Evolutionary conservation across 73 alveolate genomes (phyloP).

Genomic region (Durusdinium trenchii): DNA sequence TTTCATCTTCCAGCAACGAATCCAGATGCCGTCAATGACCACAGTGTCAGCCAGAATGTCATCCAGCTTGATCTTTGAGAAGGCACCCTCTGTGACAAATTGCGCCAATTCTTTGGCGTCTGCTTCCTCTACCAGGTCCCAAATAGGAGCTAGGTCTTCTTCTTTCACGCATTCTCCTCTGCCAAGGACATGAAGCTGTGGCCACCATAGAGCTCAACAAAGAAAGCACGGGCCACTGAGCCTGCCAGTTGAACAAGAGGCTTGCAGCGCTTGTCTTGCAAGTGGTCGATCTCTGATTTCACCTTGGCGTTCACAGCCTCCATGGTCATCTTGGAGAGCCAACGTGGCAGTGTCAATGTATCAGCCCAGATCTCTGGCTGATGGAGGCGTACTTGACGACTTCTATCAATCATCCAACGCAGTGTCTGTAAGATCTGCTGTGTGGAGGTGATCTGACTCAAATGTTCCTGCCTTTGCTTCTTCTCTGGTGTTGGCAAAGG

Average conservation of each 20-base stretch:
- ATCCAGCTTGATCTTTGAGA: not conserved
- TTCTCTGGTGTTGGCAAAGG: not conserved
- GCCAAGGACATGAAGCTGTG: not conserved
- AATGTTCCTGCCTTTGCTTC: not conserved
- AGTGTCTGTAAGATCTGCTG: not conserved
- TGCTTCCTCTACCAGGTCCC: not conserved
- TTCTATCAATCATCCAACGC: not conserved
- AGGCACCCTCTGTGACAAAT: not conserved
- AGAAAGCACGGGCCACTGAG: not conserved
- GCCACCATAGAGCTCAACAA: not conserved
- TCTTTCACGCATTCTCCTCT: not conserved
- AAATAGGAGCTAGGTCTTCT: not conserved
- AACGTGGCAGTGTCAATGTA: not conserved
- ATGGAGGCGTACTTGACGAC: not conserved
- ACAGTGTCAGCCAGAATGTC: not conserved
- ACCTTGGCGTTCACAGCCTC: not conserved
- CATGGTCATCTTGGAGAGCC: not conserved
- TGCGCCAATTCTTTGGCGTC: not conserved
- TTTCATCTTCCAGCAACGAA: constrained; percentile 1
- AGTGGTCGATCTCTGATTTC: not conserved
- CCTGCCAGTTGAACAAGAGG: not conserved
- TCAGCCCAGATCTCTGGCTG: not conserved
- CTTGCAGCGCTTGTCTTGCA: not conserved
- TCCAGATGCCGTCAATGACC: not conserved
- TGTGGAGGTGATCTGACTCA: not conserved